These are phyloP conservation scores for Sergeia podlipaevii DNA, from an alignment of 208 protist species.

Conservation along the genomic window DNA sequence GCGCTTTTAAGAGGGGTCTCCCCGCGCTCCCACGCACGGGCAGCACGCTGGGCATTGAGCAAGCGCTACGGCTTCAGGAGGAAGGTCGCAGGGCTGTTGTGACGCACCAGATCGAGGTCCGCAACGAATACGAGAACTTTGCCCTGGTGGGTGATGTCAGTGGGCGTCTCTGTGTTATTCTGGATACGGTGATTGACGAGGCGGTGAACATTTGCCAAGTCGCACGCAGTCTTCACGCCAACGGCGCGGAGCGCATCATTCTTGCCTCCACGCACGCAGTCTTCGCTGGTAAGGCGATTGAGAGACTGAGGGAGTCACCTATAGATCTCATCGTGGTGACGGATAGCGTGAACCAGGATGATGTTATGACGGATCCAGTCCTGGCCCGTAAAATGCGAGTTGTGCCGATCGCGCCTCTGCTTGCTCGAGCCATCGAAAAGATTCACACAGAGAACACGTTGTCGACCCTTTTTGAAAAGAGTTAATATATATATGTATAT, in stretches of 20 bases:
- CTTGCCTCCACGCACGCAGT: conserved; percentile 76
- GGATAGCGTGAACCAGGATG: conserved; percentile 81
- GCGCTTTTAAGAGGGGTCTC: background rate
- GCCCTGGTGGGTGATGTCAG: conserved; percentile 73
- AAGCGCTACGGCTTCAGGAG: conserved; percentile 56
- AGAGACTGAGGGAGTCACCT: conserved; percentile 62
- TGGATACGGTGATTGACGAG: conserved; percentile 78
- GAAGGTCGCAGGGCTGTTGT: conserved; percentile 29
- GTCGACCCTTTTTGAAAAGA: conserved; percentile 65
- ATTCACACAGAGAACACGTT: conserved; percentile 85
- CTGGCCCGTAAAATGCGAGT: conserved; percentile 81
- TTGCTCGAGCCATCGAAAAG: conserved; percentile 81
- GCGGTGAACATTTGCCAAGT: conserved; percentile 62
- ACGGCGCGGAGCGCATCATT: conserved; percentile 66
- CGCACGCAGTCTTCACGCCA: conserved; percentile 42
- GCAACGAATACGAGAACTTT: conserved; percentile 36
- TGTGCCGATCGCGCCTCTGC: conserved; percentile 76
- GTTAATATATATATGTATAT: conserved; percentile 10
- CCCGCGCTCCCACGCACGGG: conserved; percentile 5
- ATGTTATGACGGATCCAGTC: conserved; percentile 48
- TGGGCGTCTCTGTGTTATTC: conserved; percentile 70
- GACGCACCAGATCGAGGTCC: conserved; percentile 14
- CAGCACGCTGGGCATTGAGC: conserved; percentile 57
- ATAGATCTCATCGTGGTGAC: conserved; percentile 81
- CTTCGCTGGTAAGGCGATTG: conserved; percentile 50